Evolutionary conservation across 2,329 filamentous ascomycete genomes (phyloP).

Genomic region (Ciborinia camelliae): DNA sequence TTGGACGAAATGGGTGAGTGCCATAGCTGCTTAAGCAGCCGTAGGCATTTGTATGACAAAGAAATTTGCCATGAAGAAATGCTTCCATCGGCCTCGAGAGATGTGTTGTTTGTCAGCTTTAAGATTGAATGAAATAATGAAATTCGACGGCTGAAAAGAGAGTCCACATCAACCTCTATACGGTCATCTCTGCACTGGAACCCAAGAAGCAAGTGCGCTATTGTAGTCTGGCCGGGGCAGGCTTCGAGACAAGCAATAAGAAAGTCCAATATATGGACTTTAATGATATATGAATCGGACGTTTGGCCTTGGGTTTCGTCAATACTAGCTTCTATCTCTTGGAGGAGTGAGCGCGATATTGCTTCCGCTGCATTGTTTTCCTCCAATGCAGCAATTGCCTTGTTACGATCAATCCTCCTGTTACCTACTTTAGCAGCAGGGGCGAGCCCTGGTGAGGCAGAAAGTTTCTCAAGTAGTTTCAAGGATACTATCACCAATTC

Average conservation of each 20-base stretch:
- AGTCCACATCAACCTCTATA: conserved; percentile 63
- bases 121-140: conserved; percentile 85
- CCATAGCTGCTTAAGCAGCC: conserved; percentile 79
- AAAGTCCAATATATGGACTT: conserved; percentile 81
- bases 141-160: conserved; percentile 66
- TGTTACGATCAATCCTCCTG: conserved; percentile 60
- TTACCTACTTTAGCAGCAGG: conserved; percentile 27
- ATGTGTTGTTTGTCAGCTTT: conserved; percentile 65
- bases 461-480: conserved; percentile 79
- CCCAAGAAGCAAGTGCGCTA: conserved; percentile 87
- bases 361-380: conserved; percentile 64
- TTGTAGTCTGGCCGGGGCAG: conserved; percentile 72
- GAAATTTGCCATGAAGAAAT: conserved; percentile 67
- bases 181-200: conserved; percentile 73
- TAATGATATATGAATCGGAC: conserved; percentile 73
- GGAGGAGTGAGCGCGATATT: conserved; percentile 70
- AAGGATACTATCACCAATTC: conserved; percentile 77
- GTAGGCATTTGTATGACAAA: conserved; percentile 65
- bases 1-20: conserved; percentile 72
- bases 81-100: conserved; percentile 51
- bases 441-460: conserved; percentile 65
- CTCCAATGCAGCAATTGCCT: conserved; percentile 84
- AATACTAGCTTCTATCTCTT: conserved; percentile 63
- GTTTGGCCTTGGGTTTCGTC: conserved; percentile 70
- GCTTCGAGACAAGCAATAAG: conserved; percentile 75